Base-by-base conservation (phyloP, 2,329 filamentous ascomycete genomes). In the Phyllosticta paracitricarpa region DNA sequence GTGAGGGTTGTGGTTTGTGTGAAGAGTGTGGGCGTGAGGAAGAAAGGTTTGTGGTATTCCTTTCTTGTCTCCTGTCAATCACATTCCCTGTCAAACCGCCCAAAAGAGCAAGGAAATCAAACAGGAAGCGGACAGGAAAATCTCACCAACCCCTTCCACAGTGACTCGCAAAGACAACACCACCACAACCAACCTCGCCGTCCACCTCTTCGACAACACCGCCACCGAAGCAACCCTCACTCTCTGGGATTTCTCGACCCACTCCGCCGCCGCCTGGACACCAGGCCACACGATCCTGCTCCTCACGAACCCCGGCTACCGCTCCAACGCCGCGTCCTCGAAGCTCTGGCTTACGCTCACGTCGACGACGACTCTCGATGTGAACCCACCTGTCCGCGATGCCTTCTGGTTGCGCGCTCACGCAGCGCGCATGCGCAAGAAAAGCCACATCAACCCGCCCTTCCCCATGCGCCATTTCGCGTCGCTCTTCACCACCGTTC, bases 1-100 rank as follows among this genome's bases (percentile, higher is more conserved):
- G 28, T 74, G 0, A 82, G 79, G 57, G 72, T 86, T 2, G 73
- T 86, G 2, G 79, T 85, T 0, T 82, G 83, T 57, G 80, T 86
- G 3, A 82, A 82, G 68, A 82, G 79, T 61, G 75, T 86, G 59
- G 81, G 82, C 0, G 75, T 76, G 5, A 77, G 75, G 57, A 82
- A 80, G 69, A 78, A 72, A 63, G 71, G 79, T 81, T 67, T 17
- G 66, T 25, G 17, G 14, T 7, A n/a, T 17, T 24, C 3, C 26
- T 24, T 10, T 8, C 28, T 6, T 14, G 33, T 30, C 14, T 30
- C 12, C 28, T 62, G 26, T 22, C 12, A 30, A 25, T 8, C 25
- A 53, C 14, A 3, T 10, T 8, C 54, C 14, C 25, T 22, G 2
- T n/a, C 17, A 12, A 22, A 22, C 19, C 19, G 2, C 14, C 30